Conservation (phyloP, 345 rosid species). For the Arabidopsis suecica region DNA sequence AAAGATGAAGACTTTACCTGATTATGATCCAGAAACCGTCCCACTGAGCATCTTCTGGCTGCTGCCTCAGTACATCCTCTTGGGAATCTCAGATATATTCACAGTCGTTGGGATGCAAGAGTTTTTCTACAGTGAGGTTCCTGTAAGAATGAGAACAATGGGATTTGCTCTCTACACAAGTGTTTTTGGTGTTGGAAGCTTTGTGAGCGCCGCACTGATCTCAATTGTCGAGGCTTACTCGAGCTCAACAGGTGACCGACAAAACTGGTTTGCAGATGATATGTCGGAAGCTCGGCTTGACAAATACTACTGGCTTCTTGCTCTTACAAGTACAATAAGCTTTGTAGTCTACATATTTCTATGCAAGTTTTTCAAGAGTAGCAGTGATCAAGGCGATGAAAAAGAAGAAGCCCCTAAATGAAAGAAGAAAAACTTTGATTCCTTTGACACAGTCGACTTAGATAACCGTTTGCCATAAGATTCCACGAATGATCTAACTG, state of each 20-base stretch:
- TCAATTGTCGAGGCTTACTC: conserved; percentile 58
- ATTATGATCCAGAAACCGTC: conserved; percentile 47
- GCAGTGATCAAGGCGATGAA: conserved; percentile 47
- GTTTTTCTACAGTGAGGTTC: conserved; percentile 90
- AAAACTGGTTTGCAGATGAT: conserved; percentile 85
- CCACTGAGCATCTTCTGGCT: conserved; percentile 79
- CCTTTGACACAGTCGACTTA: conserved; percentile 4
- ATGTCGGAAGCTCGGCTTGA: conserved; percentile 80
- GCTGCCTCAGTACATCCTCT: conserved; percentile 83
- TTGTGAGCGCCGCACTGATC: conserved; percentile 74
- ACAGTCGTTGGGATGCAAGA: conserved; percentile 99
- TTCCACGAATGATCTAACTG: conserved; percentile 19
- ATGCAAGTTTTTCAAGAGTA: conserved; percentile 62
- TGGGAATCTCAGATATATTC: conserved; percentile 89
- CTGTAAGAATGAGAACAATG: conserved; percentile 85
- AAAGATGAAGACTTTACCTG: conserved; percentile 36
- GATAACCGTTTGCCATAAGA: conserved; percentile 16
- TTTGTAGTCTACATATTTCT: conserved; percentile 58
- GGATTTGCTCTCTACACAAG: conserved; percentile 90
- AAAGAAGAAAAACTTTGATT: conserved; percentile 17
- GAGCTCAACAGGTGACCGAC: conserved; percentile 47
- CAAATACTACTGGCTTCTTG: conserved; percentile 82
- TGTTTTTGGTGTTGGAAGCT: conserved; percentile 94
- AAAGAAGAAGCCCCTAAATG: conserved; percentile 18
- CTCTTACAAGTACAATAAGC: conserved; percentile 63